Percentiles rank a stretch among this genome's conserved stretches.
These are phyloP conservation scores for Cyclotella atomus DNA, from an alignment of 108 stramenopile species.

Conservation along the genomic window DNA sequence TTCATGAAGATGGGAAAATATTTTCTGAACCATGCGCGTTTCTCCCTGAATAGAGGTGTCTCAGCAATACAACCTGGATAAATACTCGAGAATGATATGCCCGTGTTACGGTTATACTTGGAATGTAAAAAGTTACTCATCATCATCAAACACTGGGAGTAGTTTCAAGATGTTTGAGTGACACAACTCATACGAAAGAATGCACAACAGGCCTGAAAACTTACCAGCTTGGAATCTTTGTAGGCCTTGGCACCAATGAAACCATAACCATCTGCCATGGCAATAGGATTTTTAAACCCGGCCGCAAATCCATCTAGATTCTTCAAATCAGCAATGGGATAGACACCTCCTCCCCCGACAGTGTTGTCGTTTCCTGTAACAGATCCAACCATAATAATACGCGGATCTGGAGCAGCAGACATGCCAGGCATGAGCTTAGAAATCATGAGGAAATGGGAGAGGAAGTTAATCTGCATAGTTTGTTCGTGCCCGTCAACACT, in stretches of 20 bases:
- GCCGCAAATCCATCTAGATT: slow-evolving; percentile 86
- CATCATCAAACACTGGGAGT: slow-evolving; percentile 90
- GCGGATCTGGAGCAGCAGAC: slow-evolving; percentile 69
- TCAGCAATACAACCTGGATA: slow-evolving; percentile 98
- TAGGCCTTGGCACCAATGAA: slow-evolving; percentile 93
- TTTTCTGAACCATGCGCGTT: slow-evolving; percentile 94
- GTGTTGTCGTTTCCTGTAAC: slow-evolving; percentile 94
- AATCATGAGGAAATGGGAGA: slow-evolving; percentile 90
- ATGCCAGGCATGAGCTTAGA: slow-evolving; percentile 66
- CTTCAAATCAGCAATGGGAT: slow-evolving; percentile 90
- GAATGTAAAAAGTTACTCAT: slow-evolving; percentile 89
- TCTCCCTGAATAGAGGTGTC: slow-evolving; percentile 94
- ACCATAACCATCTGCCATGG: slow-evolving; percentile 91
- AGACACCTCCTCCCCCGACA: slow-evolving; percentile 91
- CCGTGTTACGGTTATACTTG: slow-evolving; percentile 87
- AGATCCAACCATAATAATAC: slow-evolving; percentile 86
- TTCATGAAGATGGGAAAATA: slow-evolving; percentile 82
- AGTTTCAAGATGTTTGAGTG: too few relatives aligned
- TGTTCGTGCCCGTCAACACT: slow-evolving; percentile 87
- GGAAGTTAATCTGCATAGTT: slow-evolving; percentile 92
- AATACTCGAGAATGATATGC: slow-evolving; percentile 92
- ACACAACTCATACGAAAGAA: too few relatives aligned
- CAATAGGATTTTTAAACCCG: slow-evolving; percentile 84
- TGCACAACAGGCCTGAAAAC: too few relatives aligned
- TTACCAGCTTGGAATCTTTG: slow-evolving; percentile 92